Base-by-base conservation (phyloP, 176 grass and related monocot species). In the Oryza brachyantha region DNA sequence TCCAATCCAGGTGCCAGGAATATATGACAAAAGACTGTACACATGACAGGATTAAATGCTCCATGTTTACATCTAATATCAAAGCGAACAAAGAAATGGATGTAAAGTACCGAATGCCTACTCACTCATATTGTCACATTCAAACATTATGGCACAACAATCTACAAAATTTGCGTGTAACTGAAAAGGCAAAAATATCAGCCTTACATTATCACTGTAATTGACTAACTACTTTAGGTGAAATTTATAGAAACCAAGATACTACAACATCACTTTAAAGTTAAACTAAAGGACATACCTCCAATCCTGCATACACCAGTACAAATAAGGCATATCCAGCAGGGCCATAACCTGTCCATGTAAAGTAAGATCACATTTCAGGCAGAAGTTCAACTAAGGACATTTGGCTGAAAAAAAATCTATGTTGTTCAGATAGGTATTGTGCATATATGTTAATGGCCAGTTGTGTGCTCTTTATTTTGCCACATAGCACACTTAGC, bases 241-340 rank as follows among this genome's bases (percentile, higher is more conserved):
- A 3, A 42, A 76, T 77, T n/a, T 35, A 40, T 26, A 59, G 12
- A 84, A 13, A 3, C n/a, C 8, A 71, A 46, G 19, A 42, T 7
- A 24, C 52, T 57, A 52, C 59, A 66, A 6, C 8, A 78, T 21
- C 34, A 3, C n/a, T 22, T 13, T 0, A 45, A 73, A 14, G 0
- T 3, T 34, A 80, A 48, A 28, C 5, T 31, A 7, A 8, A 87
- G 54, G 61, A 69, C 67, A 74, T 85, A 99, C 96, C 96, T 99
- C 96, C 61, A 96, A 74, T 84, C 92, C 90, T 60, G 92, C 88
- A 84, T 99, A 99, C 62, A 89, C 92, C 73, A 99, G 90, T 13
- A 99, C 59, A 54, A 95, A 99, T 55, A 99, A 70, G 74, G 96
- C 92, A 64, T 99, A 99, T 79, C 96, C 96, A 87, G 92, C 90